Evolutionary conservation across 176 grass and related monocot species (phyloP).

Genomic region (Carex parvula): DNA sequence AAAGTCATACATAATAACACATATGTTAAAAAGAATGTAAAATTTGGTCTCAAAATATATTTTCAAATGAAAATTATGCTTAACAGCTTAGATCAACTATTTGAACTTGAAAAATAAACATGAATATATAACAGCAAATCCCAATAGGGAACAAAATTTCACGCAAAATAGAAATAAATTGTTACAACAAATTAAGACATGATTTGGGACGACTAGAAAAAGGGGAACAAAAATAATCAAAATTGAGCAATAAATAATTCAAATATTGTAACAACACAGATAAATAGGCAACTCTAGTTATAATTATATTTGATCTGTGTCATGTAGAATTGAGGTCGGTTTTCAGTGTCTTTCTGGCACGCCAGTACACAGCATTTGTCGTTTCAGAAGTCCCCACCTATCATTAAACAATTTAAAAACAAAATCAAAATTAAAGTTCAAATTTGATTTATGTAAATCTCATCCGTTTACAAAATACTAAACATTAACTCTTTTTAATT

Average conservation of each 20-base stretch:
- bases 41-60: no score
- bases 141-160: neutral
- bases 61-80: no score
- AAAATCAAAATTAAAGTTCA: neutral
- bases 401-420: neutral
- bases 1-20: neutral
- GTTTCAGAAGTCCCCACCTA: conserved; percentile 14
- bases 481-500: neutral
- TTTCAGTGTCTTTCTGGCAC: conserved; percentile 17
- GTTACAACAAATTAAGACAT: neutral
- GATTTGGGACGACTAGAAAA: neutral
- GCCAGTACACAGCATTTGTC: conserved; percentile 6
- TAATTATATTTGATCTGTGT: neutral
- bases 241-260: conserved; percentile 10
- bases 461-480: neutral
- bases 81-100: no score
- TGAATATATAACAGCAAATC: neutral
- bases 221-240: neutral
- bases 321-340: conserved; percentile 8
- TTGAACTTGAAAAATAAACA: no score
- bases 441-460: neutral
- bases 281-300: neutral
- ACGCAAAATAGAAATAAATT: neutral
- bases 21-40: no score
- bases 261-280: neutral